Evolutionary conservation across 139 green algal genomes (phyloP).

Genomic region (Chlorella ohadii): DNA sequence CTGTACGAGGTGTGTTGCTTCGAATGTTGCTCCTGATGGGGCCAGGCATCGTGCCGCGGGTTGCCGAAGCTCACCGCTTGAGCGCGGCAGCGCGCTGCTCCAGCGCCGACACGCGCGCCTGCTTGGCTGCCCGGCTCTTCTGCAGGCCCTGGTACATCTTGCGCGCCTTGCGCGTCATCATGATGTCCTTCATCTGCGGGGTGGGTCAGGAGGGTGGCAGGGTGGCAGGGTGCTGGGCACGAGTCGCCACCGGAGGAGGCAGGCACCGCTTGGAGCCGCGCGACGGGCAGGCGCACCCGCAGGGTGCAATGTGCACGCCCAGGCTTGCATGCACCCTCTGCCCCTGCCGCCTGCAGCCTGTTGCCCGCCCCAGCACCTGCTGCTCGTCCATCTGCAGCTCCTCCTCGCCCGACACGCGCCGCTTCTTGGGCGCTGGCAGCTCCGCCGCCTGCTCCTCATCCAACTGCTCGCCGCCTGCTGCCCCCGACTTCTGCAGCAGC

Average conservation of each 20-base stretch:
- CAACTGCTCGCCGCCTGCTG: not conserved
- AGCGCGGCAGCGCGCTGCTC: constrained; percentile 43
- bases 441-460: constrained; percentile 21
- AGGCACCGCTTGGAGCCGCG: too few relatives aligned
- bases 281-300: too few relatives aligned
- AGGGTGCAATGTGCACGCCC: too few relatives aligned
- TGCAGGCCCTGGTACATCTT: constrained; percentile 92
- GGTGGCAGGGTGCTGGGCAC: too few relatives aligned
- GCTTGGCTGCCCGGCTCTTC: constrained; percentile 63
- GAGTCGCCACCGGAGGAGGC: too few relatives aligned
- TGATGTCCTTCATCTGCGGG: constrained; percentile 77
- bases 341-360: too few relatives aligned
- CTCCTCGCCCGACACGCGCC: constrained; percentile 6
- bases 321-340: too few relatives aligned
- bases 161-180: constrained; percentile 90
- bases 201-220: too few relatives aligned
- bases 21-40: too few relatives aligned
- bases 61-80: constrained; percentile 14
- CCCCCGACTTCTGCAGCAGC: not conserved
- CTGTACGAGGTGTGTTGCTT: too few relatives aligned
- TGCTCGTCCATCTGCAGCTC: constrained; percentile 57
- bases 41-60: too few relatives aligned
- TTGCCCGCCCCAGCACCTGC: too few relatives aligned
- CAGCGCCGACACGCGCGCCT: constrained; percentile 63
- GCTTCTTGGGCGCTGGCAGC: not conserved